Conservation (phyloP, 2,329 filamentous ascomycete species). For the Mycosphaerella arachidis region DNA sequence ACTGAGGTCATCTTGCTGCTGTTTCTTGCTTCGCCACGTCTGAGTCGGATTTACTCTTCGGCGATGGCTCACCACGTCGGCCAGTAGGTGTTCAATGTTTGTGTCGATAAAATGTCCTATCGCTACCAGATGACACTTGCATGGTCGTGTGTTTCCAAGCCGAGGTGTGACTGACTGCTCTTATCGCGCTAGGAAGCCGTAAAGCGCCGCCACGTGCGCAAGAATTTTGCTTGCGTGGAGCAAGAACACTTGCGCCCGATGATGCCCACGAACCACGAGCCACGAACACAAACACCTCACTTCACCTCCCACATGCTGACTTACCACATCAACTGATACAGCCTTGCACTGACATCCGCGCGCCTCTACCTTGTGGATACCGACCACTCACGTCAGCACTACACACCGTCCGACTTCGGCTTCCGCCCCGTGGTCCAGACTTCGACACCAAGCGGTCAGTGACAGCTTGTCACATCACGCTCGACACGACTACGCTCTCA, state of each 20-base stretch:
- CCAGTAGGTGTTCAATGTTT: too few relatives aligned
- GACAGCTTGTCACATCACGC: neutral
- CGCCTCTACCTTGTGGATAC: neutral
- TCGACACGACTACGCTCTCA: neutral
- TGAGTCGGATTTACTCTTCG: neutral
- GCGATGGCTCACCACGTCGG: too few relatives aligned
- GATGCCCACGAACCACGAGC: too few relatives aligned
- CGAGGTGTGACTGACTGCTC: neutral
- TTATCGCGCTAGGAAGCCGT: neutral
- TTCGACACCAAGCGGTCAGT: constrained; percentile 1
- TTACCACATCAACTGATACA: neutral
- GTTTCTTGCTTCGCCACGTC: neutral
- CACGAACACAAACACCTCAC: neutral
- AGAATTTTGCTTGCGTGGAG: neutral
- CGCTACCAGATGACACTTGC: too few relatives aligned
- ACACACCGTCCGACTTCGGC: neutral
- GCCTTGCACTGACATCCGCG: neutral
- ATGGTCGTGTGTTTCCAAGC: neutral
- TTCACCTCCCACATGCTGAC: neutral
- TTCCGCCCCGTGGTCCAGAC: constrained; percentile 1
- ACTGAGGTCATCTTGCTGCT: neutral
- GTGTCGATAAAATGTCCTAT: too few relatives aligned
- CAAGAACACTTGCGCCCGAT: neutral
- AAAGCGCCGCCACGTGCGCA: neutral
- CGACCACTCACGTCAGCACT: neutral